These are phyloP conservation scores for Ceratocystis lukuohia DNA, from an alignment of 2,329 filamentous ascomycete species.

Conservation along the genomic window DNA sequence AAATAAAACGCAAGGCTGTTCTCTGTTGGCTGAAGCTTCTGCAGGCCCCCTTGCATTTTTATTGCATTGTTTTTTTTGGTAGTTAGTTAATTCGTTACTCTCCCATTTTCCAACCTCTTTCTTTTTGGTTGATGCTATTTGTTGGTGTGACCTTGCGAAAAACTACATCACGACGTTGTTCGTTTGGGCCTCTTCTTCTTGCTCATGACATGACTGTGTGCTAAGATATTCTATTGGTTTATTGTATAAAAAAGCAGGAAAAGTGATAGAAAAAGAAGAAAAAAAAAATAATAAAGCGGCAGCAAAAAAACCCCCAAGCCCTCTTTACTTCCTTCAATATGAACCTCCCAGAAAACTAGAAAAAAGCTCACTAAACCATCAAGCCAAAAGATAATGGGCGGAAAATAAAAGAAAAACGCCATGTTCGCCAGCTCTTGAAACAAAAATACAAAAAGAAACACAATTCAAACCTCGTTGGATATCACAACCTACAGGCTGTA, in stretches of 20 bases:
- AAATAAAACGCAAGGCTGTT: slow-evolving; percentile 8
- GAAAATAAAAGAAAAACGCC: not conserved
- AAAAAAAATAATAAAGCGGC: not conserved
- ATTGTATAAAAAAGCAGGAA: not conserved
- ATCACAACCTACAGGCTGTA: not conserved
- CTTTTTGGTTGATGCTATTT: not conserved
- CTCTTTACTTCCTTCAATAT: not conserved
- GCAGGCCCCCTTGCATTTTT: slow-evolving; percentile 6
- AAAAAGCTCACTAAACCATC: not conserved
- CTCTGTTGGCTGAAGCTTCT: slow-evolving; percentile 1
- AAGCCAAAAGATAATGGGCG: not conserved
- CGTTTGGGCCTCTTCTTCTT: not conserved
- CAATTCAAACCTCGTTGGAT: not conserved
- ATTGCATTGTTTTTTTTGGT: not conserved
- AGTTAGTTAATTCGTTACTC: not conserved
- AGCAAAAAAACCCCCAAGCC: not conserved
- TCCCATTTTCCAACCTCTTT: not conserved
- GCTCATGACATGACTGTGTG: not conserved
- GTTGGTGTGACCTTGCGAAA: not conserved
- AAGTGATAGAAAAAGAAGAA: not conserved
- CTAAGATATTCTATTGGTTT: not conserved
- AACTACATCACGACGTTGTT: not conserved
- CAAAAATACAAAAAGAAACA: slow-evolving; percentile 1
- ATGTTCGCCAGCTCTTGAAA: not conserved
- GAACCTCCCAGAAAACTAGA: not conserved